Conservation (phyloP, 176 grass and related monocot genomes). For the Metroxylon sagu region DNA sequence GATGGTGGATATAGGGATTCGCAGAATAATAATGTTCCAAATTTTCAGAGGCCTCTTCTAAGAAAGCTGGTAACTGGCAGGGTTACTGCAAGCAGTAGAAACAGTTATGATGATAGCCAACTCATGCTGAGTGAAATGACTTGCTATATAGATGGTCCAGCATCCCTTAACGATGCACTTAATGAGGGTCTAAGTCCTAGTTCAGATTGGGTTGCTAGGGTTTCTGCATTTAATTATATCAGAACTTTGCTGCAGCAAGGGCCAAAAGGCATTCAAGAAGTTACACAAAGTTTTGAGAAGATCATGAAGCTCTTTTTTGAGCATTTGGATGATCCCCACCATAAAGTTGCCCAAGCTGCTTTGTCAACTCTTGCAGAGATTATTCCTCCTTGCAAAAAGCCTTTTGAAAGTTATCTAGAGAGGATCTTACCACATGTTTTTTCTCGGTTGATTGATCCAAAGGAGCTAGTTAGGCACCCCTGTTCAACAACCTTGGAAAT, state of each 20-base stretch:
- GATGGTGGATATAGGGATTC: constrained; percentile 58
- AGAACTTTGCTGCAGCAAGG: constrained; percentile 76
- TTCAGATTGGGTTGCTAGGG: constrained; percentile 85
- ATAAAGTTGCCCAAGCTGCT: constrained; percentile 92
- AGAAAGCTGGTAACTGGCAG: constrained; percentile 88
- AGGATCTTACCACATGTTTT: constrained; percentile 87
- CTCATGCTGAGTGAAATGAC: constrained; percentile 42
- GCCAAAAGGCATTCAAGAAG: constrained; percentile 75
- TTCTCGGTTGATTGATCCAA: constrained; percentile 85
- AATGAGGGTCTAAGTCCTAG: constrained; percentile 86
- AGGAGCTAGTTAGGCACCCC: constrained; percentile 86
- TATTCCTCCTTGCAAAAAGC: constrained; percentile 92
- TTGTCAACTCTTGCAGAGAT: constrained; percentile 81
- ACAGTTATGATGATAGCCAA: constrained; percentile 71
- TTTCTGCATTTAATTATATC: constrained; percentile 93
- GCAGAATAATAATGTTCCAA: constrained; percentile 60
- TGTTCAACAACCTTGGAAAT: constrained; percentile 73
- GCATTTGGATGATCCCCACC: constrained; percentile 97
- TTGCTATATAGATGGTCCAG: constrained; percentile 61
- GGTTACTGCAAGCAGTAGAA: constrained; percentile 54
- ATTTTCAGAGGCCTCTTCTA: constrained; percentile 96
- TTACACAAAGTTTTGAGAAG: constrained; percentile 90
- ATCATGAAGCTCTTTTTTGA: constrained; percentile 96
- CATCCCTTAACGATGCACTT: constrained; percentile 80
- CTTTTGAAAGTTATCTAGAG: constrained; percentile 81